Evolutionary conservation across 345 rosid species (phyloP), one percentile per base, ranked within the genome.

Genomic region (Corymbia maculata): DNA sequence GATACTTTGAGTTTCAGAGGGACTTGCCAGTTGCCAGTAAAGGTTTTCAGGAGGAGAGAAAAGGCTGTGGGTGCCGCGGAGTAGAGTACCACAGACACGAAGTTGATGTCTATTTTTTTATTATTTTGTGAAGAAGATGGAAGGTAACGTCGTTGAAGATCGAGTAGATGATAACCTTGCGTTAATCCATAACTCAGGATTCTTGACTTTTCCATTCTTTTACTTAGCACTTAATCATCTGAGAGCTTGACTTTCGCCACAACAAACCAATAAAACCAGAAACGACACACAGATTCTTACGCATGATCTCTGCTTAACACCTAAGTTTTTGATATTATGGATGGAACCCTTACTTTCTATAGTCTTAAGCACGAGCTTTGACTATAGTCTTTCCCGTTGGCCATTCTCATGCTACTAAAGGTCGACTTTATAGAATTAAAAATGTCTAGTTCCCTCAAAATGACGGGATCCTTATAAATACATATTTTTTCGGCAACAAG

Each of bases 11-110:
- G 89, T 90, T 79, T 52, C 64, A 82, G 89, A 92, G 90, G 11
- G 95, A 95, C 91, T 95, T 97, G 16, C 95, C 93, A 9, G 89
- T 95, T 97, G 16, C 95, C 93, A 9, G 89, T 68, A 87, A 87
- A 93, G 92, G 86, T 88, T 89, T 87, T 93, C 86, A 94, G 47
- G 13, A 93, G 89, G 49, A 89, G 86, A 59, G 88, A 85, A 75
- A 90, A 57, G 64, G 84, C 85, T 36, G 42, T 36, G 42, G 42
- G 7, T 75, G 88, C 91, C 47, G 89, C 14, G 51, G 89, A 24
- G 68, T 85, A 30, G 88, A 88, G 64, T 86, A 93, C 85, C 87
- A 52, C 66, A 11, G 49, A 66, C 88, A 93, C 30, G 80, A 91
- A 66, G 50, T 87, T 90, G 94, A 87, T 79, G 75, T 75, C 70